A percentile compares a stretch with the other conserved stretches of the same genome.
Evolutionary conservation across 2,329 filamentous ascomycete genomes (phyloP).

Genomic region (Fusarium kyushuense): DNA sequence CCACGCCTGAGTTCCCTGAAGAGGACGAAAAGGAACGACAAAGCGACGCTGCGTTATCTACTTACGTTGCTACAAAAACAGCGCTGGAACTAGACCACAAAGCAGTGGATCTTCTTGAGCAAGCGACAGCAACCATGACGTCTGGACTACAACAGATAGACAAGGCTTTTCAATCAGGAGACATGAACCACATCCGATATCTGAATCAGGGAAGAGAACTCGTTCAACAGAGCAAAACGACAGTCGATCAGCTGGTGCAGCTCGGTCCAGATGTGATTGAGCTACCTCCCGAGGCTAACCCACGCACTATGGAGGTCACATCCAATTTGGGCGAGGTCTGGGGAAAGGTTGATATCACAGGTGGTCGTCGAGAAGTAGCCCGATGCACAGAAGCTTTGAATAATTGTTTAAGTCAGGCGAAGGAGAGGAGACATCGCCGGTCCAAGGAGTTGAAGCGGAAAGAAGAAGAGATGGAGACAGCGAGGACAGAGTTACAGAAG

Average conservation of each 20-base stretch:
- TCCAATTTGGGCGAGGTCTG: conserved; percentile 59
- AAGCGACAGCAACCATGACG: conserved; percentile 53
- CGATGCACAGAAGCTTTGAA: conserved; percentile 51
- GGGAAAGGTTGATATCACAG: conserved; percentile 65
- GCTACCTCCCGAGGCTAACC: conserved; percentile 55
- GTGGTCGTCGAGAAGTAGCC: conserved; percentile 54
- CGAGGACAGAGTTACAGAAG: conserved; percentile 57
- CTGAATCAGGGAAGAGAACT: conserved; percentile 28
- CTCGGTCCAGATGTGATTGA: conserved; percentile 24
- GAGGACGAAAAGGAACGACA: conserved; percentile 62
- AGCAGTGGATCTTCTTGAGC: conserved; percentile 55
- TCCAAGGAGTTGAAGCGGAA: conserved; percentile 50
- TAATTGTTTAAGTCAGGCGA: conserved; percentile 50
- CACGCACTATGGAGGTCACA: conserved; percentile 54
- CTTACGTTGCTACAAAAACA: conserved; percentile 55
- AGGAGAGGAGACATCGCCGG: conserved; percentile 47
- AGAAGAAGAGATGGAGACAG: conserved; percentile 50
- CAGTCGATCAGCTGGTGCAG: conserved; percentile 27
- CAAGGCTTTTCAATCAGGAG: conserved; percentile 55
- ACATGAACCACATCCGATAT: conserved; percentile 42
- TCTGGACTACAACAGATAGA: conserved; percentile 55
- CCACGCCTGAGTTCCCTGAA: conserved; percentile 64
- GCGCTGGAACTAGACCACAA: conserved; percentile 57
- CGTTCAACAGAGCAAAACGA: conserved; percentile 24
- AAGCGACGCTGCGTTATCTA: conserved; percentile 51